Base-by-base conservation (phyloP, 2,329 filamentous ascomycete species). In the Botrytis medusae region DNA sequence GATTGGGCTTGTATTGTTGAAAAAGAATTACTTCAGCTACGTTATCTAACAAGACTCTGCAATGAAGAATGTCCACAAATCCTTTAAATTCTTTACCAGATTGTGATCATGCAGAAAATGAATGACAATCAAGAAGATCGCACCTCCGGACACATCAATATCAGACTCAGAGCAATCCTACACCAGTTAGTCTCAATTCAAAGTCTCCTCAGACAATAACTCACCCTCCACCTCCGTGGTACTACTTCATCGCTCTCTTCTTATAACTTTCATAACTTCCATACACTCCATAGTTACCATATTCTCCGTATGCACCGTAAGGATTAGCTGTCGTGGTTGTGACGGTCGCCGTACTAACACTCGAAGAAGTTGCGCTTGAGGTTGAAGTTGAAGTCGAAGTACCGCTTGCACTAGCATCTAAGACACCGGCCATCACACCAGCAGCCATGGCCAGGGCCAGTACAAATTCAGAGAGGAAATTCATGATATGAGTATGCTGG, bases 231-330 rank as follows among this genome's bases (percentile, higher is more conserved):
- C 10, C 1, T 44, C 51, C 6, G 2, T 32, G 6, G 18, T 29
- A 57, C 48, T 57, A 69, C 48, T 69, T 57, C 25, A 32, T 20
- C 1, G 14, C n/a, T 44, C 37, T 73, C 65, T 70, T 63, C 46
- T 71, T 73, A 9, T 73, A 73, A 59, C 44, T 37, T n/a, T 67
- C 57, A 44, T 73, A 73, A 12, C 65, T 73, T 34, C 72, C 72
- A 63, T 73, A 73, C 5, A 22, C 51, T 42, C 65, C 71, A 37
- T 73, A 73, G 14, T 69, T 73, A 1, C 71, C 65, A 70, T 72
- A 72, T 44, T 67, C n/a, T 9, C 61, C 70, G 46, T 73, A 73
- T 0, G 40, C 51, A 22, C 32, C 71, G 61, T 71, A 73, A 7
- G 46, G n/a, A 25, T 37, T 48, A 16, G 44, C 22, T 4, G 65